Conservation (phyloP, 2,329 filamentous ascomycete genomes). For the Trichoderma sp. region DNA sequence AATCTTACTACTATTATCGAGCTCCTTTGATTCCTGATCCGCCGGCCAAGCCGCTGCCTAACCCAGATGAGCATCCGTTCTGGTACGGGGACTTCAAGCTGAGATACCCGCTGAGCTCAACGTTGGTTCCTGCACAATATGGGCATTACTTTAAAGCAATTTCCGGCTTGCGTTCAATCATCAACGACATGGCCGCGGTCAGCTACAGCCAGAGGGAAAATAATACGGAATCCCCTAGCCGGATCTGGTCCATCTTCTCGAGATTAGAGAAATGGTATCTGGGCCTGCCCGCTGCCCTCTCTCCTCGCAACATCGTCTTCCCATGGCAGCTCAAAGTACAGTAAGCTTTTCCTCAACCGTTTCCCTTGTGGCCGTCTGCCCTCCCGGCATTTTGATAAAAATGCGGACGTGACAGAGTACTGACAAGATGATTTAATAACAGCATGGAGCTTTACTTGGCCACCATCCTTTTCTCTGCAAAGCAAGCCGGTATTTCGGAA, state of each 20-base stretch:
- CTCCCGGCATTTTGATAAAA: too few species aligned
- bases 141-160: conserved; percentile 29
- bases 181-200: conserved; percentile 28
- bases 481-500: not conserved
- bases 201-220: not conserved
- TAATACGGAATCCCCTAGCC: conserved; percentile 2
- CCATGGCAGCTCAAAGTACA: conserved; percentile 33
- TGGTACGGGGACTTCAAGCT: conserved; percentile 34
- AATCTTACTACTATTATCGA: conserved; percentile 15
- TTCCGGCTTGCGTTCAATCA: conserved; percentile 28
- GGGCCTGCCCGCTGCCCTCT: conserved; percentile 25
- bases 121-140: conserved; percentile 25
- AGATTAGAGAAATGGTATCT: conserved; percentile 27
- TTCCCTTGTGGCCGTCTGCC: not conserved
- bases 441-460: conserved; percentile 15
- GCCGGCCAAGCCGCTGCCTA: conserved; percentile 29
- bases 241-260: conserved; percentile 19
- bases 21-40: conserved; percentile 28
- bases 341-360: conserved; percentile 23
- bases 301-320: conserved; percentile 26
- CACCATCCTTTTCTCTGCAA: conserved; percentile 1
- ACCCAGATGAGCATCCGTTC: conserved; percentile 21
- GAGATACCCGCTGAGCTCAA: conserved; percentile 28
- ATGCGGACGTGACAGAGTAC: not conserved
- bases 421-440: not conserved